A percentile compares a stretch with the other conserved stretches of the same genome.
phyloP scores from a whole-genome alignment of 2,329 filamentous ascomycete species.

The Samsoniella hepiali region DNA sequence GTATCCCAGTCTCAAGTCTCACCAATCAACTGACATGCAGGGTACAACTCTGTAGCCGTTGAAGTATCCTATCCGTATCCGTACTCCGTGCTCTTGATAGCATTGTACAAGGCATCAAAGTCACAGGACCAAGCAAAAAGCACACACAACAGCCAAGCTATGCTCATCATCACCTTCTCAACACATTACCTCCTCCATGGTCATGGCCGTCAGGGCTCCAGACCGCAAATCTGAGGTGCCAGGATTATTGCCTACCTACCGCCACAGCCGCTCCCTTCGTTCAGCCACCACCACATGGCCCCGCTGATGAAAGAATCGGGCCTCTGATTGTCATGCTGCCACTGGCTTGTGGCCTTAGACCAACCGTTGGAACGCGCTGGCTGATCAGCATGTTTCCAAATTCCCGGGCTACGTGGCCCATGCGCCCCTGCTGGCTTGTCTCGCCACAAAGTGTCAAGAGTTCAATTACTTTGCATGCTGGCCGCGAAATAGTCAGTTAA shows the following conservation, averaged over 20 bases:
- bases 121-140: background rate
- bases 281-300: background rate
- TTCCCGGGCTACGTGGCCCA: slow-evolving; percentile 6
- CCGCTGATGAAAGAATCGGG: background rate
- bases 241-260: background rate
- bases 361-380: slow-evolving; percentile 10
- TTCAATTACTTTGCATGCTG: background rate
- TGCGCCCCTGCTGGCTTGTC: slow-evolving; percentile 2
- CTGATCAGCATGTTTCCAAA: slow-evolving; percentile 4
- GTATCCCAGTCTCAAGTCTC: background rate
- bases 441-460: background rate
- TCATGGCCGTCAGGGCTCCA: background rate
- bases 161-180: background rate
- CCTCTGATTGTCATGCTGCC: background rate
- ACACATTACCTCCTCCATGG: background rate
- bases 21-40: background rate
- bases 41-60: background rate
- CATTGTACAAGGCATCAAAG: background rate
- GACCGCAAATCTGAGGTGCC: background rate
- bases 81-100: background rate
- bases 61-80: no score
- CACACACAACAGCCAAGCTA: background rate
- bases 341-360: background rate
- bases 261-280: slow-evolving; percentile 3
- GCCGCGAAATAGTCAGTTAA: background rate